Evolutionary conservation across 495 filamentous ascomycete genomes (phyloP).

Genomic region (Venustampulla echinocandica): DNA sequence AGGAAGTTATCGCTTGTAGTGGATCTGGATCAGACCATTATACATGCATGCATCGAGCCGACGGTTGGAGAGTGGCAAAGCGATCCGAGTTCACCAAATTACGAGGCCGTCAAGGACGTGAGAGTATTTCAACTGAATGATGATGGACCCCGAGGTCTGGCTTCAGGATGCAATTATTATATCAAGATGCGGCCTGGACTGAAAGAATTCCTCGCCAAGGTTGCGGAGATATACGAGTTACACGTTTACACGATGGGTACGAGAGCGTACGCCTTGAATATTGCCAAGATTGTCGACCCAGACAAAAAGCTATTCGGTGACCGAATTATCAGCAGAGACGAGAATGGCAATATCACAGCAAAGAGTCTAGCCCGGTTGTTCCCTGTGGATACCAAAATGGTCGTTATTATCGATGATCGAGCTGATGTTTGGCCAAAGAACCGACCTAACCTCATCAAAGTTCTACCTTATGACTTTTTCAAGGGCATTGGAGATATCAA

Average conservation of each 20-base stretch:
- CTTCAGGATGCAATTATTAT: conserved; percentile 82
- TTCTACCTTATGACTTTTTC: conserved; percentile 93
- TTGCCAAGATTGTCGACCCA: conserved; percentile 90
- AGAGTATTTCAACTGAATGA: conserved; percentile 77
- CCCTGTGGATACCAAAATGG: conserved; percentile 97
- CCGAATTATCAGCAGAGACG: conserved; percentile 88
- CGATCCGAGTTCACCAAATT: conserved; percentile 81
- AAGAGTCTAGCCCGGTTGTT: conserved; percentile 91
- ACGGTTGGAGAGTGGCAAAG: conserved; percentile 93
- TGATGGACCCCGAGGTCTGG: conserved; percentile 58
- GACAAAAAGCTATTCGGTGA: conserved; percentile 85
- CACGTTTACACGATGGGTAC: conserved; percentile 99
- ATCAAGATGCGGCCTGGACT: conserved; percentile 96
- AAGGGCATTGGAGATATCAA: conserved; percentile 98
- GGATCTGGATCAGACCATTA: conserved; percentile 96
- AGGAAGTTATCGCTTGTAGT: conserved; percentile 89
- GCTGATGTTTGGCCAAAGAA: conserved; percentile 97
- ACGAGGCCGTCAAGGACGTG: conserved; percentile 84
- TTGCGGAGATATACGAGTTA: conserved; percentile 80
- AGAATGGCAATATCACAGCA: conserved; percentile 82
- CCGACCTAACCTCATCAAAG: conserved; percentile 88
- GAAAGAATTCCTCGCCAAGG: conserved; percentile 67
- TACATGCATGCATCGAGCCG: conserved; percentile 94
- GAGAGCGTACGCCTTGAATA: conserved; percentile 81
- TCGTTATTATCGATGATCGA: conserved; percentile 95